Percentiles rank a stretch among this genome's conserved stretches.
These are phyloP conservation scores for Botryosphaeria dothidea DNA, from an alignment of 2,329 filamentous ascomycete species.

Conservation along the genomic window DNA sequence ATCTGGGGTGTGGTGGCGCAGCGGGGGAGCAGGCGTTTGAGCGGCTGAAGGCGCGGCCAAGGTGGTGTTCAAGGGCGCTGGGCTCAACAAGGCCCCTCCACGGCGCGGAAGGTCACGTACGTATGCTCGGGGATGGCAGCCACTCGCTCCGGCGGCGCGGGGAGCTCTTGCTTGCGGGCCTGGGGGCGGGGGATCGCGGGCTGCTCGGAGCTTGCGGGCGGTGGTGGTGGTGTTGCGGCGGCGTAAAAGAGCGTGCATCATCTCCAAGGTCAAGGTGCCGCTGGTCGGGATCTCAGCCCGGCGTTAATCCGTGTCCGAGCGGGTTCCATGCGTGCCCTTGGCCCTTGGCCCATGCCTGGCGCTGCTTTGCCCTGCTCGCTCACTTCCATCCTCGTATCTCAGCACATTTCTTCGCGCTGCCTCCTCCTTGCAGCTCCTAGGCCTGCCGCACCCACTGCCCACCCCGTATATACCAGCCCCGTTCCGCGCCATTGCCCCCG, in stretches of 20 bases:
- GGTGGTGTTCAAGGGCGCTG: conserved; percentile 8
- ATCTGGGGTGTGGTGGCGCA: neutral
- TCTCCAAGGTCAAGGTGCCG: conserved; percentile 8
- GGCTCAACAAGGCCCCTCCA: conserved; percentile 16
- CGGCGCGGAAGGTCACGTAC: conserved; percentile 10
- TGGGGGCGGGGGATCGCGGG: neutral
- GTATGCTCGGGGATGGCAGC: neutral
- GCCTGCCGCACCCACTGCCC: neutral
- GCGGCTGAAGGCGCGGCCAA: conserved; percentile 4
- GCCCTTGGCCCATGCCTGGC: neutral
- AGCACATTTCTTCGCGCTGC: conserved; percentile 16
- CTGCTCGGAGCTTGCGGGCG: neutral
- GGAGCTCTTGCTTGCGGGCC: neutral
- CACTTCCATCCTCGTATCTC: conserved; percentile 17
- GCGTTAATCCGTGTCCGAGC: neutral
- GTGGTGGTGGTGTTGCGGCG: conserved; percentile 5
- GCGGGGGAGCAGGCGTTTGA: neutral
- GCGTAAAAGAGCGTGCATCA: conserved; percentile 16
- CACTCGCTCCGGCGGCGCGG: conserved; percentile 9
- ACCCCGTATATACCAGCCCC: conserved; percentile 13
- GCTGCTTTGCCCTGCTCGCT: conserved; percentile 9
- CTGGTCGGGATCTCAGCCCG: neutral
- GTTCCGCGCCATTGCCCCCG: conserved; percentile 10
- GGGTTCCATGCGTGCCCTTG: neutral
- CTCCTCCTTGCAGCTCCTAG: conserved; percentile 19